Base-by-base conservation (phyloP, 2,329 filamentous ascomycete species). In the Aspergillus sp. region DNA sequence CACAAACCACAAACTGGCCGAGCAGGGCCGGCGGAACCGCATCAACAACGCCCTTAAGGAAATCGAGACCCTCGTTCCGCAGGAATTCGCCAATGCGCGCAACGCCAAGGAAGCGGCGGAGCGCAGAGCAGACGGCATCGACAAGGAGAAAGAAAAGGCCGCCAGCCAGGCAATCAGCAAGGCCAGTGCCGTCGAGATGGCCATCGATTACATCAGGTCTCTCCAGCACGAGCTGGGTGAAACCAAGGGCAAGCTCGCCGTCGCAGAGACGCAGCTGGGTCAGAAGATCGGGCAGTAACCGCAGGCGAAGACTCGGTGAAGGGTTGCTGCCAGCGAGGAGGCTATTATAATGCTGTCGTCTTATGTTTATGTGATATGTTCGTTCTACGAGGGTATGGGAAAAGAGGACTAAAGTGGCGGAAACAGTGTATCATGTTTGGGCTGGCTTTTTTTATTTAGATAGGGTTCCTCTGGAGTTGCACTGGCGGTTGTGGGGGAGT, bases 1-100 rank as follows among this genome's bases (percentile, higher is more conserved):
- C 33, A 96, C 91, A 2, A 94, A 86, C 26, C 91, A 98, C 66
- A 98, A 98, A 61, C 85, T 98, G 44, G 91, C 91, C 12, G 91
- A 98, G 62, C 91, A 98, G 64, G 91, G 91, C 5, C 78, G 91
- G 29, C 73, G 91, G 37, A 96, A 98, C 55, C 78, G 91, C 29
- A 96, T 98, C 61, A 98, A 98, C 56, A 82, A 80, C 33, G 91
- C 91, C 0, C 67, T 98, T 14, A 85, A 89, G 47, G 82, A 95
- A 57, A 94, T 98, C 58, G 86, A 91, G 31, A 73, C 78, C 0
- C 68, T 98, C 2, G 67, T 98, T n/a, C 89, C 91, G 0, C 58
- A 67, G 1, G 53, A 50, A 1, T 60, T 63, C 45, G 39, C 60
- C 34, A 48, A 74, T 60, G 44, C 65, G 57, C 44, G 59, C 51